These are phyloP conservation scores for Vaccinium vitisidaea DNA, from an alignment of 148 eudicot genomes.

Conservation along the genomic window DNA sequence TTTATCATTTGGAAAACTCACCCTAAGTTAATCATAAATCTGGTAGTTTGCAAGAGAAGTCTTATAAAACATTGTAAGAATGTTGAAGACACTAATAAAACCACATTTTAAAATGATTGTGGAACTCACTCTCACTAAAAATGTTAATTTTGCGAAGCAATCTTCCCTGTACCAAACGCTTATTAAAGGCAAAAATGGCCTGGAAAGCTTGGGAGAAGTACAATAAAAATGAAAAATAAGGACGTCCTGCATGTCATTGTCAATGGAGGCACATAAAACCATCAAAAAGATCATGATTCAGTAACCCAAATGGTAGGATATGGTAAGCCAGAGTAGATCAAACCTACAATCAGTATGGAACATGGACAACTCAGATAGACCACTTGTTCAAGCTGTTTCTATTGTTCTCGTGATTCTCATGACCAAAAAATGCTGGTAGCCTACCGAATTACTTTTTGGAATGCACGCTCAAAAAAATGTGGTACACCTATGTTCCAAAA, in stretches of 20 bases:
- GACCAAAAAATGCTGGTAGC: not conserved
- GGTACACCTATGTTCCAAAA: not conserved
- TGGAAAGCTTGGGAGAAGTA: not conserved
- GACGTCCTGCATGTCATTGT: not conserved
- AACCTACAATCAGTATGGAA: not conserved
- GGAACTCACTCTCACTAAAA: not conserved
- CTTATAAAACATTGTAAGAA: not conserved
- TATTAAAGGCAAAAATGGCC: not conserved
- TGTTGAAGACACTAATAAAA: not conserved
- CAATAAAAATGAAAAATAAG: not conserved
- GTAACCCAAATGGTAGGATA: not conserved
- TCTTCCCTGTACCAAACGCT: not conserved
- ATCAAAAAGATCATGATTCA: not conserved
- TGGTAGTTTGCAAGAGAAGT: not conserved
- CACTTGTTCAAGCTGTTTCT: not conserved
- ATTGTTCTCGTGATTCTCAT: conserved; percentile 1
- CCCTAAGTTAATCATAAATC: not conserved
- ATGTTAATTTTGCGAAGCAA: not conserved
- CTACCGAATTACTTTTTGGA: not conserved
- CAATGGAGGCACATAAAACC: not conserved
- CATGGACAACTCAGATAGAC: conserved; percentile 13
- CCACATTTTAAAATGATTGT: not conserved
- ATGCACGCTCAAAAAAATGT: not conserved
- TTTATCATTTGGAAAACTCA: too few species aligned
- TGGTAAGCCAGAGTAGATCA: not conserved